Evolutionary conservation across 2,329 filamentous ascomycete species (phyloP).

Genomic region (Neodidymelliopsis sp.): DNA sequence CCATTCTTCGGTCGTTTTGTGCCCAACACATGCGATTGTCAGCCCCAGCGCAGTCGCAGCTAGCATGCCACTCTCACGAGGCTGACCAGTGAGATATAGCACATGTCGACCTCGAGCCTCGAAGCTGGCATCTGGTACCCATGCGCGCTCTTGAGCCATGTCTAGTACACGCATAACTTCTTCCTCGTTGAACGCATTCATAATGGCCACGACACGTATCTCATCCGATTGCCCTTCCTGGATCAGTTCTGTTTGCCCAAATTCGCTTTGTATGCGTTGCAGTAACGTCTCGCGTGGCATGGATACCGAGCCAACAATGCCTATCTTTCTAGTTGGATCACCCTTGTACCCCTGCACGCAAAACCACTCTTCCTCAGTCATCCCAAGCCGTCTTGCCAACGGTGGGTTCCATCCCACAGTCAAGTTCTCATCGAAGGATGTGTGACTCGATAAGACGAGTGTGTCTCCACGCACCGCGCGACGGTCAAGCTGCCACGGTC

Average conservation of each 20-base stretch:
- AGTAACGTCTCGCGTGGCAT: conserved; percentile 24
- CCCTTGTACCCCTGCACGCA: conserved; percentile 52
- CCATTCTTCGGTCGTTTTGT: conserved; percentile 51
- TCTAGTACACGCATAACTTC: conserved; percentile 47
- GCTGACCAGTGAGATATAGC: conserved; percentile 51
- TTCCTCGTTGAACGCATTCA: conserved; percentile 51
- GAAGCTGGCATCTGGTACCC: conserved; percentile 27
- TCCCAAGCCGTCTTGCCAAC: conserved; percentile 42
- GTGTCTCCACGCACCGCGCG: conserved; percentile 35
- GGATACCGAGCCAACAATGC: conserved; percentile 41
- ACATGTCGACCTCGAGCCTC: conserved; percentile 36
- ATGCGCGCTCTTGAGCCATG: conserved; percentile 31
- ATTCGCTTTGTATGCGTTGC: conserved; percentile 32
- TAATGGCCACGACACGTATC: conserved; percentile 45
- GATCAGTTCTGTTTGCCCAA: conserved; percentile 38
- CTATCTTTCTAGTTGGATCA: conserved; percentile 47
- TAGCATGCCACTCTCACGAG: conserved; percentile 42
- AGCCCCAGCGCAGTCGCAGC: conserved; percentile 43
- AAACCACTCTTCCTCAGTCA: conserved; percentile 35
- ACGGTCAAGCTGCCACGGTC: conserved; percentile 42
- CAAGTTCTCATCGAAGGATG: conserved; percentile 49
- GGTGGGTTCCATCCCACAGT: conserved; percentile 50
- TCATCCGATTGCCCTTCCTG: conserved; percentile 32
- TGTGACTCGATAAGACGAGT: conserved; percentile 47
- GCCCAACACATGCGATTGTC: conserved; percentile 50